Evolutionary conservation across 2,329 filamentous ascomycete species (phyloP).

Genomic region (Ophiostoma australiae): DNA sequence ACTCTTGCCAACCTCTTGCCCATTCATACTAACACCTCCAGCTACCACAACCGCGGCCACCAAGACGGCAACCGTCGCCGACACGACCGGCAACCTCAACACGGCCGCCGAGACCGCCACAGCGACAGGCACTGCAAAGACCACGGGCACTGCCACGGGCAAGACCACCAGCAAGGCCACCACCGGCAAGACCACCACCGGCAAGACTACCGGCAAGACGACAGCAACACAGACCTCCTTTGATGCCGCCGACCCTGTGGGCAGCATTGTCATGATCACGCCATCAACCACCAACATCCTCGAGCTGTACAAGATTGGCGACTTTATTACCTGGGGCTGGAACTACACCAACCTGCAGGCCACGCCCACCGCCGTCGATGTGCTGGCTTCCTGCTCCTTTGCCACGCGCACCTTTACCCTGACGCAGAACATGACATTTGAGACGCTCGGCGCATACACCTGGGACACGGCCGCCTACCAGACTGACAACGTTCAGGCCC

Average conservation of each 20-base stretch:
- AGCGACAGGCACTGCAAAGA: constrained; percentile 28
- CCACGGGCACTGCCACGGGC: constrained; percentile 28
- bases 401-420: constrained; percentile 55
- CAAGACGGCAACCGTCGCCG: constrained; percentile 26
- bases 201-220: constrained; percentile 28
- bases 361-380: constrained; percentile 56
- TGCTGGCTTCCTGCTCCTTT: constrained; percentile 52
- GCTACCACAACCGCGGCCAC: neutral
- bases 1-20: neutral
- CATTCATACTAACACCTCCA: constrained; percentile 29
- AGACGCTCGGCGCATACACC: constrained; percentile 46
- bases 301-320: constrained; percentile 56
- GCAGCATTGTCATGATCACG: constrained; percentile 49
- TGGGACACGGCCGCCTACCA: constrained; percentile 56
- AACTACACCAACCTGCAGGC: constrained; percentile 59
- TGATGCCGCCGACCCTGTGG: constrained; percentile 44
- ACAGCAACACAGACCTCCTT: constrained; percentile 39
- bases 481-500: constrained; percentile 41
- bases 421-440: constrained; percentile 58
- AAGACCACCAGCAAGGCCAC: constrained; percentile 26
- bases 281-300: constrained; percentile 45
- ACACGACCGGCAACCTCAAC: constrained; percentile 40
- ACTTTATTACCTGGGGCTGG: constrained; percentile 57
- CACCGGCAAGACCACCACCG: constrained; percentile 11
- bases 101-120: constrained; percentile 35